Conservation (phyloP, 2,329 filamentous ascomycete genomes). For the Ilyonectria robusta region DNA sequence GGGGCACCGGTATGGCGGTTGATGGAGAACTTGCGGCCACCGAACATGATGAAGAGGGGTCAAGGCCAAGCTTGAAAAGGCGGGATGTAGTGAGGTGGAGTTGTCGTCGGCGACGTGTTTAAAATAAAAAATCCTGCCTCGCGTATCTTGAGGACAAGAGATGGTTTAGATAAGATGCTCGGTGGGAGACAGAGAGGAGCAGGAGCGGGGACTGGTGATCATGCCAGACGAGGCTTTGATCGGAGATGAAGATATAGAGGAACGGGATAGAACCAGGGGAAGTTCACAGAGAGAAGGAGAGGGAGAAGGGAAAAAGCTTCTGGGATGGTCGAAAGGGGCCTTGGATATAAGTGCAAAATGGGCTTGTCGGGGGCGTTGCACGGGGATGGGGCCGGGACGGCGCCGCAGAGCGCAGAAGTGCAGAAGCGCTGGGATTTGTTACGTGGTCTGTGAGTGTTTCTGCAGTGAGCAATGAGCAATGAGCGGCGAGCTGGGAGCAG, state of each 20-base stretch:
- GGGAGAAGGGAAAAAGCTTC: conserved; percentile 25
- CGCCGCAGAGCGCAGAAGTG: conserved; percentile 21
- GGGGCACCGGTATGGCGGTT: conserved; percentile 76
- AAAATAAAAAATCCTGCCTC: conserved; percentile 16
- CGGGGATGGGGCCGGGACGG: conserved; percentile 29
- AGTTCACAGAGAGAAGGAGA: conserved; percentile 26
- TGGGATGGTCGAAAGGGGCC: conserved; percentile 40
- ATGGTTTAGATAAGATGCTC: conserved; percentile 25
- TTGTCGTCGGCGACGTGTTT: conserved; percentile 1
- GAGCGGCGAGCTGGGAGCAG: too few relatives aligned
- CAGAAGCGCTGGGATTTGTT: conserved; percentile 7
- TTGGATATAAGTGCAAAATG: conserved; percentile 45
- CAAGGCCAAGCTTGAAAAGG: conserved; percentile 3
- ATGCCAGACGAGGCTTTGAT: conserved; percentile 15
- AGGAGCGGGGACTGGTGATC: conserved; percentile 22
- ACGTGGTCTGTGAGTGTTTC: conserved; percentile 41
- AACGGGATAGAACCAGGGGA: conserved; percentile 5
- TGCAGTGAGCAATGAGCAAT: conserved; percentile 21
- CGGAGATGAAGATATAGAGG: conserved; percentile 6
- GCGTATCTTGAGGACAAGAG: conserved; percentile 31
- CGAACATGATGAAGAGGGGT: conserved; percentile 60
- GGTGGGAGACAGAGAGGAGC: conserved; percentile 7
- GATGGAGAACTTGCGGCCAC: conserved; percentile 76
- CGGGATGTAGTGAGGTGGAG: conserved; percentile 10
- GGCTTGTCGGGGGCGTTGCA: conserved; percentile 28